Evolutionary conservation across 1,284 basidiomycete species (phyloP).

Genomic region (Fistulina hepatica): DNA sequence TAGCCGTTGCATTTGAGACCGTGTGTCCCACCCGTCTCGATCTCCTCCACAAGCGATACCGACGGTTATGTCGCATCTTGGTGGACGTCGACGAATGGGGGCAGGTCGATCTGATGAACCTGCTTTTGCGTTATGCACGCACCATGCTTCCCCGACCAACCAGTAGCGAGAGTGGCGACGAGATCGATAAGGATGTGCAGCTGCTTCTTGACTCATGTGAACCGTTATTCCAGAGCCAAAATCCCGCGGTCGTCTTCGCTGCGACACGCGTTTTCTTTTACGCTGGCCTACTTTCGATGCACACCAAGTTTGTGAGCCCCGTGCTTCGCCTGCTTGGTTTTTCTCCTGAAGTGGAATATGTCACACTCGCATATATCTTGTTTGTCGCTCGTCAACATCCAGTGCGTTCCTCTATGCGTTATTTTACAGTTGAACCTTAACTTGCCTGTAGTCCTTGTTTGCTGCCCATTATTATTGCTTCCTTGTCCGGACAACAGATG

Average conservation of each 20-base stretch:
- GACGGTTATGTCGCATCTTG: constrained; percentile 74
- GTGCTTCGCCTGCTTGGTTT: constrained; percentile 56
- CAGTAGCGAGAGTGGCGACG: constrained; percentile 25
- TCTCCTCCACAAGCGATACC: constrained; percentile 82
- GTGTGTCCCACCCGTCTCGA: constrained; percentile 80
- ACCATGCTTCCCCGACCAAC: constrained; percentile 74
- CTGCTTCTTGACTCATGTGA: constrained; percentile 66
- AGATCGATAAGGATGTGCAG: constrained; percentile 66
- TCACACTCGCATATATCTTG: constrained; percentile 62
- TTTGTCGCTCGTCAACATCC: constrained; percentile 51
- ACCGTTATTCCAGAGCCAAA: constrained; percentile 74
- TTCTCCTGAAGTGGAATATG: constrained; percentile 60
- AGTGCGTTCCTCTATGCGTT: constrained; percentile 32
- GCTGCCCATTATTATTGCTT: constrained; percentile 52
- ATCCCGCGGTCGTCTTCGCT: constrained; percentile 77
- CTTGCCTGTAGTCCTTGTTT: constrained; percentile 41
- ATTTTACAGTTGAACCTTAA: constrained; percentile 6
- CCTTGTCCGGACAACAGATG: constrained; percentile 59
- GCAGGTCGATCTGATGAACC: constrained; percentile 71
- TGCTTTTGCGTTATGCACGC: constrained; percentile 77
- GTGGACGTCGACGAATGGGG: constrained; percentile 96
- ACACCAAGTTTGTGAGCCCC: constrained; percentile 30
- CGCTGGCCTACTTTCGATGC: constrained; percentile 47
- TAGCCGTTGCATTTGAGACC: constrained; percentile 74
- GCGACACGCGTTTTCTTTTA: constrained; percentile 67